phyloP scores from a whole-genome alignment of 1,139 yeast species.

The Saccharomycopsis crataegensis region DNA sequence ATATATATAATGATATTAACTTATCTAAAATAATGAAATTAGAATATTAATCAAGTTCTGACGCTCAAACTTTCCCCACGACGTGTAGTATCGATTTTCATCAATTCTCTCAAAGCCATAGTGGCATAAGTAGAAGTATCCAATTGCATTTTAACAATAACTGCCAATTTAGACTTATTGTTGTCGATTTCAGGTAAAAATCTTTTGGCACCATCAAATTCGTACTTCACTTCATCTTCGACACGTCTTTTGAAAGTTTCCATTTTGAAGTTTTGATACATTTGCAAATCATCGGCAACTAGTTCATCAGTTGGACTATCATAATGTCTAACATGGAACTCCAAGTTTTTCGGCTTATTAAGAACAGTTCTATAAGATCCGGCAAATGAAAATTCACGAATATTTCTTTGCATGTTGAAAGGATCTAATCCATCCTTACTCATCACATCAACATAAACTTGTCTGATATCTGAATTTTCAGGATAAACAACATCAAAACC shows the following conservation, averaged over 20 bases:
- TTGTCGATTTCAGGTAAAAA: conserved; percentile 32
- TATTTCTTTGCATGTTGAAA: conserved; percentile 71
- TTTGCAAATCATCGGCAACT: conserved; percentile 75
- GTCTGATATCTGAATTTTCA: conserved; percentile 47
- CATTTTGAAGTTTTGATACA: conserved; percentile 31
- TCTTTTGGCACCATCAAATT: conserved; percentile 24
- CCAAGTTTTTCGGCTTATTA: conserved; percentile 56
- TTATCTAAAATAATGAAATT: no score
- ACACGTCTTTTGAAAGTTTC: conserved; percentile 29
- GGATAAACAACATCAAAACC: conserved; percentile 90
- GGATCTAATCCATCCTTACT: conserved; percentile 78
- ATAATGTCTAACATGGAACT: conserved; percentile 60
- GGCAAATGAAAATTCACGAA: conserved; percentile 81
- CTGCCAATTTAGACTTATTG: conserved; percentile 53
- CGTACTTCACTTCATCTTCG: conserved; percentile 16
- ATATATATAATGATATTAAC: no score
- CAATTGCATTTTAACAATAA: conserved; percentile 67
- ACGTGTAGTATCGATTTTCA: conserved; percentile 76
- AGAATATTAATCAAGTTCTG: not conserved
- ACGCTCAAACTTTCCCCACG: conserved; percentile 37
- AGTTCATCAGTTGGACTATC: conserved; percentile 57
- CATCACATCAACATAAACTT: conserved; percentile 70
- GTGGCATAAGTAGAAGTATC: conserved; percentile 94
- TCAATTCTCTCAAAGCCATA: conserved; percentile 89
- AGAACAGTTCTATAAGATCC: conserved; percentile 84